phyloP scores from a whole-genome alignment of 1,284 basidiomycete species.

The Malassezia cuniculi region DNA sequence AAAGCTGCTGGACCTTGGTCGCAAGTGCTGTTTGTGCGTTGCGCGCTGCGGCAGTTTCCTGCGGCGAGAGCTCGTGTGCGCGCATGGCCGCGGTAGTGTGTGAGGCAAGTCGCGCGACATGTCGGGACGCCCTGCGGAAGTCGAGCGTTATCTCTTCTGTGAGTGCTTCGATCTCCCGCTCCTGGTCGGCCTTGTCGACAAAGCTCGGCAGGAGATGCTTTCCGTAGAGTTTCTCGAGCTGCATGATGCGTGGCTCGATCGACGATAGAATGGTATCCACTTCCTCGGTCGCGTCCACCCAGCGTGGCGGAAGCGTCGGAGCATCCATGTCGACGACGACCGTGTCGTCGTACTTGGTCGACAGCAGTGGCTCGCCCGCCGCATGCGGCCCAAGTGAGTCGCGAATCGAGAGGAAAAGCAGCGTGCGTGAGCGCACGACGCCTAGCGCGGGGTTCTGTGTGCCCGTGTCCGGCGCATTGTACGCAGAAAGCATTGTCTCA shows the following conservation, averaged over 20 bases:
- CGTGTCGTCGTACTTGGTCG: slow-evolving; percentile 2
- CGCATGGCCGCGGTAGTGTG: slow-evolving; percentile 47
- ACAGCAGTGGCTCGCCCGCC: slow-evolving; percentile 11
- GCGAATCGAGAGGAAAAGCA: slow-evolving; percentile 86
- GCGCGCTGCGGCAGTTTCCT: slow-evolving; percentile 53
- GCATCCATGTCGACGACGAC: slow-evolving; percentile 23
- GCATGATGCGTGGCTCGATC: slow-evolving; percentile 28
- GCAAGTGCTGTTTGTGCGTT: slow-evolving; percentile 96
- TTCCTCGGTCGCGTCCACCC: slow-evolving; percentile 38
- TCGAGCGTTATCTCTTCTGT: slow-evolving; percentile 68
- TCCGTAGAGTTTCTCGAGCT: slow-evolving; percentile 87
- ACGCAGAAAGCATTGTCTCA: too few species aligned
- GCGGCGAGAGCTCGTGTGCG: slow-evolving; percentile 17
- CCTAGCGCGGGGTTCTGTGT: slow-evolving; percentile 12
- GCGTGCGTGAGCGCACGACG: slow-evolving; percentile 68
- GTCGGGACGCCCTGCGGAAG: slow-evolving; percentile 26
- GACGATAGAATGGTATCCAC: slow-evolving; percentile 24
- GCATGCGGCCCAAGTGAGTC: slow-evolving; percentile 53
- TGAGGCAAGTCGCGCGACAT: slow-evolving; percentile 25
- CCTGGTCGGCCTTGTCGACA: slow-evolving; percentile 79
- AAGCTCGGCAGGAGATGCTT: slow-evolving; percentile 93
- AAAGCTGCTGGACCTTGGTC: slow-evolving; percentile 82
- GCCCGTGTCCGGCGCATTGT: too few species aligned
- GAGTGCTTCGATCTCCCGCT: slow-evolving; percentile 76
- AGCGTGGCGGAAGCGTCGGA: slow-evolving; percentile 47